Evolutionary conservation across 2,329 filamentous ascomycete genomes (phyloP).

Genomic region (Talaromyces sp.): DNA sequence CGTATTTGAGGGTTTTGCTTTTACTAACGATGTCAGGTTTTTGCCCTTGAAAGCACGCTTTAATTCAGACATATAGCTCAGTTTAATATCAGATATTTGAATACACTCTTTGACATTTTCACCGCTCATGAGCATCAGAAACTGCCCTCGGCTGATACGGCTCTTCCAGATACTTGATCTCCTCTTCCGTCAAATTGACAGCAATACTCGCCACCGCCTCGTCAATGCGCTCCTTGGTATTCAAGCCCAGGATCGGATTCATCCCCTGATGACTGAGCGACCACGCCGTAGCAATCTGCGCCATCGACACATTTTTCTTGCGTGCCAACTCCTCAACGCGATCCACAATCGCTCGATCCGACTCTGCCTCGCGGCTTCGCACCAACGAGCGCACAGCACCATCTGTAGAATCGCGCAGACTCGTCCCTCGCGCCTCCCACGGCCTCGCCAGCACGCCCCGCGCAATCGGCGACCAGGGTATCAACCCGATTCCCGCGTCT

Average conservation of each 20-base stretch:
- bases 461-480: slow-evolving; percentile 37
- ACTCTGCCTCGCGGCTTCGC: slow-evolving; percentile 38
- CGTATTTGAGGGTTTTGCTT: background rate
- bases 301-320: slow-evolving; percentile 57
- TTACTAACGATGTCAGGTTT: slow-evolving; percentile 7
- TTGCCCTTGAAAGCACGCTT: slow-evolving; percentile 10
- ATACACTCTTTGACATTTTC: background rate
- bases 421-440: slow-evolving; percentile 37
- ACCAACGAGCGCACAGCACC: slow-evolving; percentile 38
- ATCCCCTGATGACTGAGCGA: slow-evolving; percentile 48
- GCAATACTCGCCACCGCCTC: slow-evolving; percentile 50
- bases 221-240: slow-evolving; percentile 54
- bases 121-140: background rate
- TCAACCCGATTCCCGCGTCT: slow-evolving; percentile 31
- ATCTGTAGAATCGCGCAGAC: slow-evolving; percentile 40
- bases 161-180: slow-evolving; percentile 59
- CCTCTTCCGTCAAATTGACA: slow-evolving; percentile 51
- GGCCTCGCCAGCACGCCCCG: slow-evolving; percentile 45
- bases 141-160: slow-evolving; percentile 50
- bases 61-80: background rate
- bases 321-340: slow-evolving; percentile 56
- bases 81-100: background rate
- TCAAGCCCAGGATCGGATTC: slow-evolving; percentile 59
- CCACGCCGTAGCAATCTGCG: slow-evolving; percentile 62
- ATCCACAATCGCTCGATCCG: slow-evolving; percentile 49